These are phyloP conservation scores for Xylariales sp. DNA, from an alignment of 2,329 filamentous ascomycete genomes.

Conservation along the genomic window DNA sequence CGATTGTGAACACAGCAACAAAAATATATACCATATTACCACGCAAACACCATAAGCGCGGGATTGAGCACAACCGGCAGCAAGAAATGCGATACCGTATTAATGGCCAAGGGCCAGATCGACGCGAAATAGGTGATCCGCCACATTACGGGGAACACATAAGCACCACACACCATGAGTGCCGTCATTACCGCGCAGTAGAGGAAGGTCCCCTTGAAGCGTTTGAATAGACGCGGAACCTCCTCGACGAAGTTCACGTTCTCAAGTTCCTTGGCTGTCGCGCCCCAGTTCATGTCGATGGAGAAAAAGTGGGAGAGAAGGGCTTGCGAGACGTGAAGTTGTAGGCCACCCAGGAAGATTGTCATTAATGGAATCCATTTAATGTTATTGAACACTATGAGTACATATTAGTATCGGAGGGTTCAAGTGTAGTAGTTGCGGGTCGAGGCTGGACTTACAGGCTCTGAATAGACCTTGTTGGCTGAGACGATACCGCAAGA, in stretches of 20 bases:
- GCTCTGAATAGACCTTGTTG: slow-evolving; percentile 43
- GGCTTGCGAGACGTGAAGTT: slow-evolving; percentile 35
- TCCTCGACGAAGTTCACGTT: slow-evolving; percentile 30
- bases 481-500: slow-evolving; percentile 54
- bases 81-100: slow-evolving; percentile 51
- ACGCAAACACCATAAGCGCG: slow-evolving; percentile 59
- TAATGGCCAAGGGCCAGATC: slow-evolving; percentile 51
- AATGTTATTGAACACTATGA: slow-evolving; percentile 46
- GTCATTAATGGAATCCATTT: slow-evolving; percentile 40
- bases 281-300: slow-evolving; percentile 36
- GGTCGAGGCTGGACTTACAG: slow-evolving; percentile 29
- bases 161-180: slow-evolving; percentile 24
- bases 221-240: slow-evolving; percentile 23
- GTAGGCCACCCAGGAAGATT: slow-evolving; percentile 39
- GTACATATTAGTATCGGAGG: slow-evolving; percentile 5
- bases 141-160: slow-evolving; percentile 38
- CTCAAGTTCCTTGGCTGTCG: slow-evolving; percentile 29
- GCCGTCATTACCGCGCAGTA: slow-evolving; percentile 22
- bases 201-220: slow-evolving; percentile 29
- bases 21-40: slow-evolving; percentile 29
- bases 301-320: slow-evolving; percentile 36
- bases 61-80: slow-evolving; percentile 58
- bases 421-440: no score
- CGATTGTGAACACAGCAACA: background rate
- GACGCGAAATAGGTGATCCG: slow-evolving; percentile 53